Conservation (phyloP, 1,284 basidiomycete genomes). For the Ustilago esculenta region DNA sequence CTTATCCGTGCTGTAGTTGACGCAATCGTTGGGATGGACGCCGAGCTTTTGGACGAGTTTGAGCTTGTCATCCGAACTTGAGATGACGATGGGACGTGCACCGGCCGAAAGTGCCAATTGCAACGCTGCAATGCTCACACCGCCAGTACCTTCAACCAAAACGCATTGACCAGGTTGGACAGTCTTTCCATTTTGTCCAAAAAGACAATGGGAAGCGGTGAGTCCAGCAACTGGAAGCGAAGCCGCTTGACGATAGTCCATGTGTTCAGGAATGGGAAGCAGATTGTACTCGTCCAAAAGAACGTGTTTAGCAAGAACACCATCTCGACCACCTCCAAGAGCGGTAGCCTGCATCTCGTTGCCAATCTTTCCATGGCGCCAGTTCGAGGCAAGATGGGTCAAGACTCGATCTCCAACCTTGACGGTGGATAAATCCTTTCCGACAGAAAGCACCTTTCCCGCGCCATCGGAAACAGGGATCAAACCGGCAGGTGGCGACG, state of each 20-base stretch:
- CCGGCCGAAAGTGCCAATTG: slow-evolving; percentile 32
- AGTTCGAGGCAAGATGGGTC: slow-evolving; percentile 31
- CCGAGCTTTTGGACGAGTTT: slow-evolving; percentile 23
- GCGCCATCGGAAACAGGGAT: slow-evolving; percentile 41
- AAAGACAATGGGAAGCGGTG: slow-evolving; percentile 42
- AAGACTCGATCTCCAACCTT: slow-evolving; percentile 25
- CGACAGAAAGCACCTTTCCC: slow-evolving; percentile 23
- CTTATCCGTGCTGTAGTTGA: slow-evolving; percentile 35
- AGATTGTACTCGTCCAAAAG: slow-evolving; percentile 35
- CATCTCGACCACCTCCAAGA: slow-evolving; percentile 26
- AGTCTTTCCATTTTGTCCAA: slow-evolving; percentile 17
- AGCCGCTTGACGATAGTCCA: slow-evolving; percentile 28
- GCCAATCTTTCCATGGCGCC: slow-evolving; percentile 34
- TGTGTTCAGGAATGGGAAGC: slow-evolving; percentile 32
- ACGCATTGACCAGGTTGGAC: slow-evolving; percentile 37
- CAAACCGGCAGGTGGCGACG: slow-evolving; percentile 11
- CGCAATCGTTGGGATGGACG: slow-evolving; percentile 15
- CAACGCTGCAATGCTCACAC: slow-evolving; percentile 37
- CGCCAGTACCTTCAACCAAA: slow-evolving; percentile 43
- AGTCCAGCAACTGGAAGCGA: slow-evolving; percentile 32
- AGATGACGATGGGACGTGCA: slow-evolving; percentile 45
- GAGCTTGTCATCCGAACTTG: slow-evolving; percentile 34
- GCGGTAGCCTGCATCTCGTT: slow-evolving; percentile 39
- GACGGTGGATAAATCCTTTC: slow-evolving; percentile 18
- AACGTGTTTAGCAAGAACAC: slow-evolving; percentile 26